Percentiles rank a stretch among this genome's conserved stretches.
Conservation (phyloP, 345 rosid species). For the Eutrema yunnanense region DNA sequence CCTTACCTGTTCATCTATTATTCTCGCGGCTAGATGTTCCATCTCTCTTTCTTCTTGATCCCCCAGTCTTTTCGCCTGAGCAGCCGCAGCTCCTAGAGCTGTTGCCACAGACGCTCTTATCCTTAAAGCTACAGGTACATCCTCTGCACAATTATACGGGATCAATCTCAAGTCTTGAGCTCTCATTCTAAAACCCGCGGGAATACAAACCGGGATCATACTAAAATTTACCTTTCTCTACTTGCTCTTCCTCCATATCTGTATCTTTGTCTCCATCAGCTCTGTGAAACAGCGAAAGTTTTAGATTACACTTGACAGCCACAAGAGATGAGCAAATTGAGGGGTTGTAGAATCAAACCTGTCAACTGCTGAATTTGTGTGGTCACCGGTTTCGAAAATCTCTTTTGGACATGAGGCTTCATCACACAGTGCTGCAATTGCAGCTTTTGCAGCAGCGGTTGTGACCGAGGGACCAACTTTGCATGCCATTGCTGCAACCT, state of each 20-base stretch:
- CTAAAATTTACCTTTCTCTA: slow-evolving; percentile 15
- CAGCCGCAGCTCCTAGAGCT: slow-evolving; percentile 78
- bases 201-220: neutral
- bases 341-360: slow-evolving; percentile 35
- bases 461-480: slow-evolving; percentile 57
- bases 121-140: slow-evolving; percentile 53
- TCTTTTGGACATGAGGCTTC: slow-evolving; percentile 72
- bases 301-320: neutral
- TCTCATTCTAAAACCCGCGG: neutral
- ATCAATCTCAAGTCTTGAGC: neutral
- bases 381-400: slow-evolving; percentile 38
- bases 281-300: slow-evolving; percentile 33
- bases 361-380: slow-evolving; percentile 27
- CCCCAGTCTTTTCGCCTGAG: slow-evolving; percentile 78
- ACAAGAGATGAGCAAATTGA: neutral
- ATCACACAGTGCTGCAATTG: slow-evolving; percentile 67
- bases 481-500: slow-evolving; percentile 66
- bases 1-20: slow-evolving; percentile 62
- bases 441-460: slow-evolving; percentile 80
- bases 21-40: slow-evolving; percentile 49
- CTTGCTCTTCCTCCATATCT: slow-evolving; percentile 34
- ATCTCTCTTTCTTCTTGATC: slow-evolving; percentile 79
- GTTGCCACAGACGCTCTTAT: slow-evolving; percentile 73
- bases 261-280: slow-evolving; percentile 34
- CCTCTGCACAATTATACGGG: slow-evolving; percentile 34